A percentile compares a stretch with the other conserved stretches of the same genome.
Conservation (phyloP, 139 green algal species). For the Dunaliella primolecta region DNA sequence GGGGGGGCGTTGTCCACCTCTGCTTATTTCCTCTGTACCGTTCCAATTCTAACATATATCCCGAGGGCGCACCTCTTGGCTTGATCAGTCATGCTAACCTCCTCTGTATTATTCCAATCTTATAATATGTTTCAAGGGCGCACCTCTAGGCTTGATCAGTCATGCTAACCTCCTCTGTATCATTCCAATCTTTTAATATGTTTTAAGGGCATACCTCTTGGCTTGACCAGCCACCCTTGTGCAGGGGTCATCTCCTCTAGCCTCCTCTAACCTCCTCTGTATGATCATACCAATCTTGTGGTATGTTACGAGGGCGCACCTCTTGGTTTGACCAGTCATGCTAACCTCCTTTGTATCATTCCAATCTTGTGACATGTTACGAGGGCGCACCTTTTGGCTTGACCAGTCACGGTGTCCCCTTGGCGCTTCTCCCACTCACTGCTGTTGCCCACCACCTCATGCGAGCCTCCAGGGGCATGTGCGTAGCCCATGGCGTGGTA, state of each 20-base stretch:
- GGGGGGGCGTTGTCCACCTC: no score
- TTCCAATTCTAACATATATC: neutral
- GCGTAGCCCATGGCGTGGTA: conserved; percentile 57
- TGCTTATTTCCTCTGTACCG: neutral
- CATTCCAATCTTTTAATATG: neutral
- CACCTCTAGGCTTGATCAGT: no score
- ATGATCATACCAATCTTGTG: neutral
- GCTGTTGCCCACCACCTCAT: conserved; percentile 41
- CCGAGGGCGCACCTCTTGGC: neutral
- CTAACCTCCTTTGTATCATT: neutral
- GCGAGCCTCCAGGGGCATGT: conserved; percentile 24
- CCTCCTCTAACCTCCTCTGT: neutral
- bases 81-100: no score
- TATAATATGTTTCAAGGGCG: no score
- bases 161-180: no score
- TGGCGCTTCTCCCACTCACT: neutral
- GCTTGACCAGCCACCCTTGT: neutral
- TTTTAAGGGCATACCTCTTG: neutral
- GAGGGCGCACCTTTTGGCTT: neutral
- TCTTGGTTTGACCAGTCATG: neutral
- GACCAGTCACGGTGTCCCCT: neutral
- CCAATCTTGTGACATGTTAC: neutral
- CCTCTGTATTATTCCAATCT: no score
- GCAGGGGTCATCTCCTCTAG: neutral
- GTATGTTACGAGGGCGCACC: neutral